A percentile compares a stretch with the other conserved stretches of the same genome.
Conservation (phyloP, 2,329 filamentous ascomycete genomes). For the Colletotrichum lini region DNA sequence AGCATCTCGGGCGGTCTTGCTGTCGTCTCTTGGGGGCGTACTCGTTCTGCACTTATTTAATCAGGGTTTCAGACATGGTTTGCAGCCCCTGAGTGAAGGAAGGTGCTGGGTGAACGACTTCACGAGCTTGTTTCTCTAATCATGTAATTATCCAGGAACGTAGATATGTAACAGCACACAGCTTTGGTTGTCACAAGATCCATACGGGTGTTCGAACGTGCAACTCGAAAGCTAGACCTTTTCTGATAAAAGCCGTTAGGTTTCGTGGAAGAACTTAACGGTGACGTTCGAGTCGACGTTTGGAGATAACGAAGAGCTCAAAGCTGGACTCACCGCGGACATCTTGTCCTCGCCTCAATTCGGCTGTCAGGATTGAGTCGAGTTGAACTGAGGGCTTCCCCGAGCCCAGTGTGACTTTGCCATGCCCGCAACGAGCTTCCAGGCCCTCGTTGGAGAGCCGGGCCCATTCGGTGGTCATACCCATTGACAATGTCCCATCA, state of each 20-base stretch:
- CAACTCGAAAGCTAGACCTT: background rate
- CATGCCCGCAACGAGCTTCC: background rate
- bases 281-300: background rate
- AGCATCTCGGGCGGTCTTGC: background rate
- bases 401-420: no score
- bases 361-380: no score
- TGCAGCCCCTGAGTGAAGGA: background rate
- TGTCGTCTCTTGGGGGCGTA: background rate
- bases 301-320: background rate
- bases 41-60: background rate
- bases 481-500: no score
- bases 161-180: background rate
- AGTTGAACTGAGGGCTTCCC: background rate
- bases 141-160: no score
- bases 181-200: background rate
- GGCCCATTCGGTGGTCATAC: no score
- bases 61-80: no score
- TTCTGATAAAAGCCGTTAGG: background rate
- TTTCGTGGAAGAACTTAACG: background rate
- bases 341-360: no score
- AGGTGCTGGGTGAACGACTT: background rate
- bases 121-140: no score
- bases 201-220: no score
- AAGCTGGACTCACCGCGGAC: no score
- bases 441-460: no score